Conservation (phyloP, 208 protist genomes). For the Wallacemonas sp. region DNA sequence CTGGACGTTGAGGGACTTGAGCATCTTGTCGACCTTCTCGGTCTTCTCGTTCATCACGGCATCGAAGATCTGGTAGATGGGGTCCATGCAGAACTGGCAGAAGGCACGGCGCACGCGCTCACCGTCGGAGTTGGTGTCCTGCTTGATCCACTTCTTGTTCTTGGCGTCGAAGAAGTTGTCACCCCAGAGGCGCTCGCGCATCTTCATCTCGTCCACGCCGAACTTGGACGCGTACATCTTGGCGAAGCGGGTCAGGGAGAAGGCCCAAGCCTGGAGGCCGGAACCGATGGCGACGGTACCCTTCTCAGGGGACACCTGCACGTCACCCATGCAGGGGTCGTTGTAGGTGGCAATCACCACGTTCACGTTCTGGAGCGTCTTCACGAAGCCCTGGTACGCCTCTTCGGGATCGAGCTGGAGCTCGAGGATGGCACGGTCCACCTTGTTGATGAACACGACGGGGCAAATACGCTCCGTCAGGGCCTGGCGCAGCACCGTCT, state of each 20-base stretch:
- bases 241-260: slow-evolving; percentile 95
- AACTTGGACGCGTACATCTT: slow-evolving; percentile 94
- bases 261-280: slow-evolving; percentile 99
- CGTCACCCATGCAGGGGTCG: slow-evolving; percentile 91
- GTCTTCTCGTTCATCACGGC: slow-evolving; percentile 95
- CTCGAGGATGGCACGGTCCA: slow-evolving; percentile 95
- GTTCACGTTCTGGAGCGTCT: slow-evolving; percentile 77
- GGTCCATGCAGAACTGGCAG: slow-evolving; percentile 98
- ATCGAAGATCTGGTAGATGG: slow-evolving; percentile 97
- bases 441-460: slow-evolving; percentile 99
- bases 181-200: slow-evolving; percentile 97
- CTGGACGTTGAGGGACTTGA: slow-evolving; percentile 91
- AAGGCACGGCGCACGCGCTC: slow-evolving; percentile 82
- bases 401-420: slow-evolving; percentile 86
- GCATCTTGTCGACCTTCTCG: slow-evolving; percentile 94
- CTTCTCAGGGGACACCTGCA: slow-evolving; percentile 76
- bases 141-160: slow-evolving; percentile 82
- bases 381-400: slow-evolving; percentile 77
- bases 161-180: slow-evolving; percentile 98
- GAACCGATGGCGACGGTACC: slow-evolving; percentile 99
- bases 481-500: slow-evolving; percentile 96
- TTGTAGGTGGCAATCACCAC: slow-evolving; percentile 97
- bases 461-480: slow-evolving; percentile 98
- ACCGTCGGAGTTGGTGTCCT: slow-evolving; percentile 59
- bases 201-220: slow-evolving; percentile 81